Evolutionary conservation across 2,329 filamentous ascomycete species (phyloP).

Genomic region (Huntiella savannae): DNA sequence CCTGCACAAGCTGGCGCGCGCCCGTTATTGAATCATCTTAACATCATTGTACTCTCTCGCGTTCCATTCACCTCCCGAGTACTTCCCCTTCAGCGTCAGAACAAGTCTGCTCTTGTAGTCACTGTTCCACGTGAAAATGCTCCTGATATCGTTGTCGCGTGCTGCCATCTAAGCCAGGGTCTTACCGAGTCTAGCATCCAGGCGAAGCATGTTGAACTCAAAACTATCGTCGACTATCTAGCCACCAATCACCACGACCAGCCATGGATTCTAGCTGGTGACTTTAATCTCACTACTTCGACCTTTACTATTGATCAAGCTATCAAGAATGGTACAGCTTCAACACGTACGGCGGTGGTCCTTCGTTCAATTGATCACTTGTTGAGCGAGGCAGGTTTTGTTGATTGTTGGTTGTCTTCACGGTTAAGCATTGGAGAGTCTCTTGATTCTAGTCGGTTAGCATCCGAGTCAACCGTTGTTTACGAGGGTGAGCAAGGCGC

Average conservation of each 20-base stretch:
- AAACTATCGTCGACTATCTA: conserved; percentile 29
- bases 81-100: conserved; percentile 32
- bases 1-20: conserved; percentile 30
- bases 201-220: conserved; percentile 36
- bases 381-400: conserved; percentile 26
- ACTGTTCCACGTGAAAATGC: conserved; percentile 17
- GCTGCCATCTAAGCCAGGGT: conserved; percentile 42
- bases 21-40: conserved; percentile 40
- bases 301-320: conserved; percentile 33
- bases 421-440: conserved; percentile 25
- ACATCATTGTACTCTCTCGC: conserved; percentile 40
- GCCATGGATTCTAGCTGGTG: conserved; percentile 40
- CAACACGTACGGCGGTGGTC: conserved; percentile 22
- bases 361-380: conserved; percentile 22
- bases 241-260: conserved; percentile 20
- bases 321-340: conserved; percentile 32
- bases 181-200: conserved; percentile 38
- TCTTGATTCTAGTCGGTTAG: conserved; percentile 16
- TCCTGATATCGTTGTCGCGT: conserved; percentile 26
- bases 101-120: conserved; percentile 38
- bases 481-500: conserved; percentile 43
- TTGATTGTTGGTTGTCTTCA: conserved; percentile 32
- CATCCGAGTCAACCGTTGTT: conserved; percentile 17
- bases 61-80: conserved; percentile 35
- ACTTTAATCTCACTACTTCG: conserved; percentile 47